Percentiles rank a stretch among this genome's conserved stretches.
These are phyloP conservation scores for Candida odintsovae DNA, from an alignment of 805 yeast genomes.

Conservation along the genomic window DNA sequence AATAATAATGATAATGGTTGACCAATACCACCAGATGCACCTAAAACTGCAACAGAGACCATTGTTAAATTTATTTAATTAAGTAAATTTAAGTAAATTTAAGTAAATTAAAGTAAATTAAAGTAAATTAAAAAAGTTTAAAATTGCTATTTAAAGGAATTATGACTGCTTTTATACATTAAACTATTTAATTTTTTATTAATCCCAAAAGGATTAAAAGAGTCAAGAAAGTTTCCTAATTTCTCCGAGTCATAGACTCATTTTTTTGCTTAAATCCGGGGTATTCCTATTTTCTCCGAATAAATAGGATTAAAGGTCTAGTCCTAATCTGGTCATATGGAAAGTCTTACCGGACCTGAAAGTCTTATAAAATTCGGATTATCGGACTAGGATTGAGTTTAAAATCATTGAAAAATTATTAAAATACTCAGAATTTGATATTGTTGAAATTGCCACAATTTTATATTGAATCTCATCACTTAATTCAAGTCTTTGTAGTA, in stretches of 20 bases:
- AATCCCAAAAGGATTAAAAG: too few species aligned
- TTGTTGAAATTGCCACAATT: background rate
- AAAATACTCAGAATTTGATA: background rate
- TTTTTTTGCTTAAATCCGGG: background rate
- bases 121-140: too few species aligned
- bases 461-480: background rate
- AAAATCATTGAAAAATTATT: background rate
- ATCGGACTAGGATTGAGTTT: background rate
- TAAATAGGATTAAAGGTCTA: too few species aligned
- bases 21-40: conserved; percentile 95
- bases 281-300: background rate
- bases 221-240: too few species aligned
- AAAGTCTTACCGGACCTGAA: too few species aligned
- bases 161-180: background rate
- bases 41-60: conserved; percentile 74
- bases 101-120: too few species aligned
- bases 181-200: too few species aligned
- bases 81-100: too few species aligned
- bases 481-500: background rate
- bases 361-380: background rate
- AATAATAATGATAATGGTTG: conserved; percentile 83
- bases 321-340: too few species aligned
- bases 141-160: too few species aligned
- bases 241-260: background rate
- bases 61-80: too few species aligned